Evolutionary conservation across 306 rosid species (phyloP), one percentile per base, ranked within the genome.

Genomic region (Cicer arietinum): DNA sequence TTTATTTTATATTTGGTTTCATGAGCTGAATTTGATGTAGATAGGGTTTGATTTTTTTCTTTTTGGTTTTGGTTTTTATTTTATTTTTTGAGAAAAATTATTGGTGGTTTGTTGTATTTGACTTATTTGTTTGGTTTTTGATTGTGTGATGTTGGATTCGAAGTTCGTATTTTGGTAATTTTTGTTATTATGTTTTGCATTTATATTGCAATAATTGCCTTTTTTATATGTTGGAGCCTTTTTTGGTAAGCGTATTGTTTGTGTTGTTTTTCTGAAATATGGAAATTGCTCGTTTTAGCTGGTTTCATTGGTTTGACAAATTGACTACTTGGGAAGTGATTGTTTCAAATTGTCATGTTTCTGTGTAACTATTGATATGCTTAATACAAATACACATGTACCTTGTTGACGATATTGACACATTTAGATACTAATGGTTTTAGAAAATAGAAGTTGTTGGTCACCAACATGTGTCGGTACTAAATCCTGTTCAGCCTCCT

Each of bases 31-130:
- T 50, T 61, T 81, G 51, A 6, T 35, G 12, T 16, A 6, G 44
- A 2, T 57, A 67, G 50, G 77, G 51, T 75, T 74, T 75, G 37
- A 4, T 30, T 68, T 56, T 74, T 80, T 45, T 16, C 2, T 68
- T 56, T 74, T 80, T 45, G 40, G 16, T 35, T 52, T 69, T 18
- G 1, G 14, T 16, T 13, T 9, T 30, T 3, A 30, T 30, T 30
- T 30, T 8, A 3, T 75, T 18, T 54, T 17, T n/a, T 20, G 10
- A 73, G 43, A 16, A 8, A 35, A 12, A 7, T 42, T 67, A 14
- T 67, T n/a, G 6, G 43, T 39, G 47, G 7, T 56, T 69, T 76
- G 44, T 57, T 63, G 12, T 70, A 50, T 62, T 40, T 81, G 20
- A 51, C 20, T 37, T 66, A 17, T 35, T 51, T 37, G 8, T 8